These are phyloP conservation scores for Oryza nivara DNA, from an alignment of 176 grass and related monocot species.

Conservation along the genomic window DNA sequence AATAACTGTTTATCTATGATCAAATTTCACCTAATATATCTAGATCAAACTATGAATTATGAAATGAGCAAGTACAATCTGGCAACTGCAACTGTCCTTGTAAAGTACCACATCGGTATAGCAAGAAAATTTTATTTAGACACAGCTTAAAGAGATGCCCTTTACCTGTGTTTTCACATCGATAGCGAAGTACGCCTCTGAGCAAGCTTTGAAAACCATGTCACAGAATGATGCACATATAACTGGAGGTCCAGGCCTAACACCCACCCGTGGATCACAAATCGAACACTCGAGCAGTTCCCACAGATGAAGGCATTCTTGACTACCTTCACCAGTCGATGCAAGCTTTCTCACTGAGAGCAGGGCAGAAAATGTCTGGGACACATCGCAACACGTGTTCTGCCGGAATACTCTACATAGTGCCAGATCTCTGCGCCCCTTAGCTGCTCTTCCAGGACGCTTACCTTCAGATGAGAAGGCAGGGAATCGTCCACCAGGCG, in stretches of 20 bases:
- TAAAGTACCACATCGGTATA: constrained; percentile 25
- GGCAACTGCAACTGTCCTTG: neutral
- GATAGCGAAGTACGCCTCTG: constrained; percentile 75
- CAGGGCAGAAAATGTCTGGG: constrained; percentile 75
- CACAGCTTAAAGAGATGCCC: constrained; percentile 1
- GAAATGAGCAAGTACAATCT: constrained; percentile 19
- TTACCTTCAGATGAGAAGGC: constrained; percentile 72
- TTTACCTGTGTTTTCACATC: constrained; percentile 90
- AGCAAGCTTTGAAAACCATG: constrained; percentile 85
- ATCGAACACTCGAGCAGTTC: constrained; percentile 95
- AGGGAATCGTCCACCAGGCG: constrained; percentile 81
- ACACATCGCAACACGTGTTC: constrained; percentile 84
- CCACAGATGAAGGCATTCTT: constrained; percentile 93
- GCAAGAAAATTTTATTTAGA: neutral
- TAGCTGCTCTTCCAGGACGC: constrained; percentile 65
- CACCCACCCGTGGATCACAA: constrained; percentile 77
- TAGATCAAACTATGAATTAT: constrained; percentile 1
- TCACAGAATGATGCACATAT: constrained; percentile 81
- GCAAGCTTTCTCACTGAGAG: constrained; percentile 84
- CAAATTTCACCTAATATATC: neutral
- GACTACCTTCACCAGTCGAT: constrained; percentile 76
- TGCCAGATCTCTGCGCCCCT: constrained; percentile 73
- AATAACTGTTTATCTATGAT: constrained; percentile 12
- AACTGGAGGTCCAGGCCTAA: constrained; percentile 69
- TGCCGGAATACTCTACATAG: constrained; percentile 88